These are phyloP conservation scores for Tetrapisispora taiwanensis DNA, from an alignment of 805 yeast genomes.

Conservation along the genomic window DNA sequence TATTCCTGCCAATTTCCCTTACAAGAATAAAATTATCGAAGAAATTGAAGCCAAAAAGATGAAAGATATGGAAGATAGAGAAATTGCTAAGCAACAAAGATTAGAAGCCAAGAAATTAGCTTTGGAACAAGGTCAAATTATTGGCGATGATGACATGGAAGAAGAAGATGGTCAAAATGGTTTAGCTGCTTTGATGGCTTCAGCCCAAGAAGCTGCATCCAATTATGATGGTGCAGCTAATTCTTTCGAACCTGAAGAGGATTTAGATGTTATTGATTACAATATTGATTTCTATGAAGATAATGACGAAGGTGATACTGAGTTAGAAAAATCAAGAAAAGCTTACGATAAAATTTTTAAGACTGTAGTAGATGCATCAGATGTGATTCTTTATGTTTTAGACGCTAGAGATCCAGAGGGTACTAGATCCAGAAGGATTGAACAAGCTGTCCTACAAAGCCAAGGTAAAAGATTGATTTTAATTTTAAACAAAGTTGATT, in stretches of 20 bases:
- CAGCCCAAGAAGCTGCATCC: constrained; percentile 82
- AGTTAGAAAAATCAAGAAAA: constrained; percentile 66
- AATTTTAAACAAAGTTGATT: constrained; percentile 83
- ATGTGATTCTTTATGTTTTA: constrained; percentile 82
- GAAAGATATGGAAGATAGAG: constrained; percentile 45
- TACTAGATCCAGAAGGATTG: constrained; percentile 85
- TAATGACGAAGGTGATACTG: constrained; percentile 37
- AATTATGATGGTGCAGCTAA: constrained; percentile 47
- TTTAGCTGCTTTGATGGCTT: constrained; percentile 75
- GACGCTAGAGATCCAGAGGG: constrained; percentile 97
- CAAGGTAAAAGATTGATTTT: constrained; percentile 74
- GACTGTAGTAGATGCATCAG: constrained; percentile 85
- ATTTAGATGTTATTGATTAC: constrained; percentile 41
- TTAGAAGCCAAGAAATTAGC: constrained; percentile 32
- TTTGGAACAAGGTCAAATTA: constrained; percentile 26
- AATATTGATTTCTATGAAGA: constrained; percentile 37
- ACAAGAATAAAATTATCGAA: constrained; percentile 69
- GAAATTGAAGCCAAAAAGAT: constrained; percentile 60
- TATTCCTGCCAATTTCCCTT: constrained; percentile 90
- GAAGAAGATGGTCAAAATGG: constrained; percentile 41
- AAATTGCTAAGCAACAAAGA: constrained; percentile 40
- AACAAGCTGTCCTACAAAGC: constrained; percentile 73
- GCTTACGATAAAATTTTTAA: constrained; percentile 92
- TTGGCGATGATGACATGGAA: constrained; percentile 31
- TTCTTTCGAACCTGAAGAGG: constrained; percentile 35